Evolutionary conservation across 208 protist genomes (phyloP).

Genomic region (Trypanosoma theileri): DNA sequence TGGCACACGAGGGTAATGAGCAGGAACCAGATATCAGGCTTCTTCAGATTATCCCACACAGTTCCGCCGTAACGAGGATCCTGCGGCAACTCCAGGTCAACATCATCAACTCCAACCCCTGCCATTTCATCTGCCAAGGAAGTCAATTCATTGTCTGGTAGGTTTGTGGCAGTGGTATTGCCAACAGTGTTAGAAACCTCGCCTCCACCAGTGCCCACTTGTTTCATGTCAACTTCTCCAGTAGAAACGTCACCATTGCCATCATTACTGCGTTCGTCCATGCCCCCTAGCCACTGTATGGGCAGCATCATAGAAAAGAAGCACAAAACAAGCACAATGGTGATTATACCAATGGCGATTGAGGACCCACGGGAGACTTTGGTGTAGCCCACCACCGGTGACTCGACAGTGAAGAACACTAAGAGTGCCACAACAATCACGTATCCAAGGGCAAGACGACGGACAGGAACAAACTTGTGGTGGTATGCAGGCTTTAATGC

Average conservation of each 20-base stretch:
- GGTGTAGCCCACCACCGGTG: constrained; percentile 49
- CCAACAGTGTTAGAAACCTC: constrained; percentile 5
- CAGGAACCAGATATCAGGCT: constrained; percentile 54
- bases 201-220: background rate
- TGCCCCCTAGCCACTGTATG: constrained; percentile 43
- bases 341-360: constrained; percentile 35
- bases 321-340: constrained; percentile 38
- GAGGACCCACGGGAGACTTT: constrained; percentile 22
- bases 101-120: background rate
- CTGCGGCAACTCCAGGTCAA: constrained; percentile 25
- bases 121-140: background rate
- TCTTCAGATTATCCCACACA: constrained; percentile 36
- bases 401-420: constrained; percentile 61
- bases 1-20: constrained; percentile 55
- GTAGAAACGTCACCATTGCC: constrained; percentile 11
- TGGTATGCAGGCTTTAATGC: constrained; percentile 40
- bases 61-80: constrained; percentile 57
- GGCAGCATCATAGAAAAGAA: constrained; percentile 42
- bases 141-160: constrained; percentile 5
- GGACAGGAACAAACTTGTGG: constrained; percentile 50
- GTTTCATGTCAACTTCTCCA: background rate
- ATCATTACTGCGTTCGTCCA: constrained; percentile 35
- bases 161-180: background rate
- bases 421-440: constrained; percentile 36
- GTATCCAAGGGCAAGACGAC: constrained; percentile 46